These are phyloP conservation scores for Ganoderma meredithae DNA, from an alignment of 1,284 basidiomycete species.

Conservation along the genomic window DNA sequence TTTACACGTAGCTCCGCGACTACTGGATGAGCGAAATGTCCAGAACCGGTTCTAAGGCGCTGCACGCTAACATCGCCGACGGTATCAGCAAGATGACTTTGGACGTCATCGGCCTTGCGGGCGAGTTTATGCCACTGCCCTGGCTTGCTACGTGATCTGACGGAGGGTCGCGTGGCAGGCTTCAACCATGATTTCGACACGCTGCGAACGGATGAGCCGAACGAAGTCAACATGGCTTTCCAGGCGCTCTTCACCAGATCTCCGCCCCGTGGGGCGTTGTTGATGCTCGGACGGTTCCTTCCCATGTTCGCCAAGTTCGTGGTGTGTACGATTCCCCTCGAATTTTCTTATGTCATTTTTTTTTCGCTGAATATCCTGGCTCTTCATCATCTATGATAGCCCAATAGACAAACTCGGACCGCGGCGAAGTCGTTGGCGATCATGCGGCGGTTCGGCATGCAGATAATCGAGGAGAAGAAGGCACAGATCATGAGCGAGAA, in stretches of 20 bases:
- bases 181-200: constrained; percentile 64
- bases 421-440: constrained; percentile 36
- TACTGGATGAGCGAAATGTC: constrained; percentile 33
- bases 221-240: constrained; percentile 53
- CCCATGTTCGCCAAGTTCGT: constrained; percentile 16
- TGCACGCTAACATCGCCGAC: constrained; percentile 46
- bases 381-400: constrained; percentile 32
- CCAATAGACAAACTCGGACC: constrained; percentile 36
- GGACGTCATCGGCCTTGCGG: constrained; percentile 60
- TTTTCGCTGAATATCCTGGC: too few relatives aligned
- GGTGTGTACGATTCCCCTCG: background rate
- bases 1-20: constrained; percentile 39
- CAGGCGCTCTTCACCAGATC: constrained; percentile 30
- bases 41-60: constrained; percentile 10
- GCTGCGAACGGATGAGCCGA: constrained; percentile 39
- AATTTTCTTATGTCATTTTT: too few relatives aligned
- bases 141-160: too few relatives aligned
- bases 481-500: constrained; percentile 32
- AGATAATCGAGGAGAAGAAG: constrained; percentile 34
- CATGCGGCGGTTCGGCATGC: constrained; percentile 46
- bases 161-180: constrained; percentile 32
- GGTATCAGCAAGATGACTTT: constrained; percentile 55
- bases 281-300: constrained; percentile 10
- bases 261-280: background rate
- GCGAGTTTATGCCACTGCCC: constrained; percentile 28